Conservation (phyloP, 306 rosid genomes). For the Myrica gale region DNA sequence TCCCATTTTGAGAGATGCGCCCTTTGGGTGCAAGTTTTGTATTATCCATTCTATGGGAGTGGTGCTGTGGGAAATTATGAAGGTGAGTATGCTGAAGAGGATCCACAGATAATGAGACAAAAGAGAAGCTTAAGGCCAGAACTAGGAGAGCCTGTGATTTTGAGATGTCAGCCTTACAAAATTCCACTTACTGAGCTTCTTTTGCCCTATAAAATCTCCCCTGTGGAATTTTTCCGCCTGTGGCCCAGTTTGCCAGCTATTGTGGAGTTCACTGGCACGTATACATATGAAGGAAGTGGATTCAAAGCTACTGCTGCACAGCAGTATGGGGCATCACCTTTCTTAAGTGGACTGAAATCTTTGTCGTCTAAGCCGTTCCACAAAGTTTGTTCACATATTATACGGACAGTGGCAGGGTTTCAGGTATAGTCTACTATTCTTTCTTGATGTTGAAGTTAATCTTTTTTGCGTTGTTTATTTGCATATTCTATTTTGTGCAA, state of each 20-base stretch:
- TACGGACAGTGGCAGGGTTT: conserved; percentile 97
- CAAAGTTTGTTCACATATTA: conserved; percentile 92
- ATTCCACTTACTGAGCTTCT: conserved; percentile 92
- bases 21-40: conserved; percentile 96
- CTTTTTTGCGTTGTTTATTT: background rate
- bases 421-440: conserved; percentile 49
- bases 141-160: conserved; percentile 92
- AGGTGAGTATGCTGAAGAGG: conserved; percentile 93
- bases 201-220: conserved; percentile 86
- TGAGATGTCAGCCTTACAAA: conserved; percentile 96
- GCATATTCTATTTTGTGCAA: background rate
- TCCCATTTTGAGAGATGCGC: conserved; percentile 94
- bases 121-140: conserved; percentile 96
- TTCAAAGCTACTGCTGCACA: conserved; percentile 97
- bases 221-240: conserved; percentile 91
- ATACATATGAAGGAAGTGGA: conserved; percentile 98
- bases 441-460: background rate
- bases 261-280: conserved; percentile 89
- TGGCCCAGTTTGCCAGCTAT: conserved; percentile 99
- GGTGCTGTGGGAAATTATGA: conserved; percentile 88
- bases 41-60: conserved; percentile 95
- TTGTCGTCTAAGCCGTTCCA: conserved; percentile 92
- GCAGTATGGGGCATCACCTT: conserved; percentile 95
- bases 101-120: conserved; percentile 86
- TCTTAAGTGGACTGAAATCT: conserved; percentile 93